phyloP scores from a whole-genome alignment of 225 moss, liverwort and hornwort species.

The Takakia lepidozioides region DNA sequence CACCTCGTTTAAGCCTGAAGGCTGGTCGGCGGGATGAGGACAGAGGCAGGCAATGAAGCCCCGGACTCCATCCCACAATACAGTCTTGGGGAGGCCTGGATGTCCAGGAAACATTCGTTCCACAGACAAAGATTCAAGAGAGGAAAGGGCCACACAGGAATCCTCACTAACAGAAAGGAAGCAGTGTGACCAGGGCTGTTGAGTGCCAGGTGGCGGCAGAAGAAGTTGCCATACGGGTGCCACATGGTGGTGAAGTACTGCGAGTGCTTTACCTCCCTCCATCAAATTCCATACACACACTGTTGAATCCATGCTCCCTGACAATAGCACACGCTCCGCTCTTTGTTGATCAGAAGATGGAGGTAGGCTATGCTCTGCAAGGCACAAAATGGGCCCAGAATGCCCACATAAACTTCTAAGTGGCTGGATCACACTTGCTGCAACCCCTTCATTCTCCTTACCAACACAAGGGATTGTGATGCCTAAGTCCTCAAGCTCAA shows the following conservation, averaged over 20 bases:
- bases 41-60: slow-evolving; percentile 6
- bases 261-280: slow-evolving; percentile 2
- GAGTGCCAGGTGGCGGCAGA: slow-evolving; percentile 7
- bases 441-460: not conserved
- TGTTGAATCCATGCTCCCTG: slow-evolving; percentile 10
- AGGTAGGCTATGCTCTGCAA: slow-evolving; percentile 9
- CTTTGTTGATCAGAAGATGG: not conserved
- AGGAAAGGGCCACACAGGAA: slow-evolving; percentile 8
- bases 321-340: slow-evolving; percentile 1
- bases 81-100: not conserved
- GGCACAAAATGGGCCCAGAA: slow-evolving; percentile 6
- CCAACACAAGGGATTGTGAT: not conserved
- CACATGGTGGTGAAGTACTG: slow-evolving; percentile 11
- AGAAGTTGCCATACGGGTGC: slow-evolving; percentile 7
- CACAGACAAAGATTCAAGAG: slow-evolving; percentile 8
- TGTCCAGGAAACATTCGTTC: slow-evolving; percentile 10
- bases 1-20: not conserved
- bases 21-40: not conserved
- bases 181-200: slow-evolving; percentile 6
- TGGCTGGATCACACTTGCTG: not conserved
- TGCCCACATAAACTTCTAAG: slow-evolving; percentile 4
- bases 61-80: slow-evolving; percentile 5
- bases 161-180: slow-evolving; percentile 10
- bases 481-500: slow-evolving; percentile 5
- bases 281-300: slow-evolving; percentile 8